phyloP scores from a whole-genome alignment of 73 alveolate species.

The Symbiodinium natans region DNA sequence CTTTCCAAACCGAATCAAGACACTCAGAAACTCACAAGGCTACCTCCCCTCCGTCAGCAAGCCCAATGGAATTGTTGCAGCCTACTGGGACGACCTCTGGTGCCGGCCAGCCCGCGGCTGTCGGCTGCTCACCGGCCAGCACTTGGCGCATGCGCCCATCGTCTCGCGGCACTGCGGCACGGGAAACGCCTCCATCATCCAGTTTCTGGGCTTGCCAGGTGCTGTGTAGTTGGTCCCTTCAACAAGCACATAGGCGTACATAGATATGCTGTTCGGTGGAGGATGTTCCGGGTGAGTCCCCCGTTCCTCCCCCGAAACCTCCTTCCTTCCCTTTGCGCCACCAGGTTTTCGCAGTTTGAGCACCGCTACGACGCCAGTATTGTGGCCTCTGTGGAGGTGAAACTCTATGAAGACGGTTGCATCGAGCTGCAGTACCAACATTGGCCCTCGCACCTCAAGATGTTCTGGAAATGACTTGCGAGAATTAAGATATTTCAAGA shows the following conservation, averaged over 20 bases:
- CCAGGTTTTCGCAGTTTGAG: slow-evolving; percentile 24
- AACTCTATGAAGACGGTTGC: slow-evolving; percentile 73
- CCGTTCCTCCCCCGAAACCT: too few relatives aligned
- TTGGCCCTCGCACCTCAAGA: background rate
- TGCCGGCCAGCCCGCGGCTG: slow-evolving; percentile 16
- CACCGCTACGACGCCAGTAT: slow-evolving; percentile 44
- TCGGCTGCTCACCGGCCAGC: slow-evolving; percentile 63
- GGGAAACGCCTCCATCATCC: slow-evolving; percentile 79
- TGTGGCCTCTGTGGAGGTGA: slow-evolving; percentile 59
- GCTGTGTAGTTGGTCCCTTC: too few relatives aligned
- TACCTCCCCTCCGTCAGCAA: slow-evolving; percentile 45
- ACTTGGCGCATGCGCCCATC: background rate
- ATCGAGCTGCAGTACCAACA: slow-evolving; percentile 55
- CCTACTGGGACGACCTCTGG: slow-evolving; percentile 76
- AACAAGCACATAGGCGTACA: too few relatives aligned
- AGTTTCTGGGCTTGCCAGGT: background rate
- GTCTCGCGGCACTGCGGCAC: slow-evolving; percentile 7
- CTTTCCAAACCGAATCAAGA: too few relatives aligned
- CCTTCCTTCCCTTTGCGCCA: too few relatives aligned
- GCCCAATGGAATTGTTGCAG: slow-evolving; percentile 81
- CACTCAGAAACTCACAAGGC: background rate
- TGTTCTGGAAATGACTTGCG: background rate
- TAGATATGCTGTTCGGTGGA: background rate
- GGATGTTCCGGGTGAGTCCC: background rate
- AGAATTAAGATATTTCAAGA: too few relatives aligned